Conservation (phyloP, 225 moss, liverwort and hornwort species). For the Marchantia polymorpha region DNA sequence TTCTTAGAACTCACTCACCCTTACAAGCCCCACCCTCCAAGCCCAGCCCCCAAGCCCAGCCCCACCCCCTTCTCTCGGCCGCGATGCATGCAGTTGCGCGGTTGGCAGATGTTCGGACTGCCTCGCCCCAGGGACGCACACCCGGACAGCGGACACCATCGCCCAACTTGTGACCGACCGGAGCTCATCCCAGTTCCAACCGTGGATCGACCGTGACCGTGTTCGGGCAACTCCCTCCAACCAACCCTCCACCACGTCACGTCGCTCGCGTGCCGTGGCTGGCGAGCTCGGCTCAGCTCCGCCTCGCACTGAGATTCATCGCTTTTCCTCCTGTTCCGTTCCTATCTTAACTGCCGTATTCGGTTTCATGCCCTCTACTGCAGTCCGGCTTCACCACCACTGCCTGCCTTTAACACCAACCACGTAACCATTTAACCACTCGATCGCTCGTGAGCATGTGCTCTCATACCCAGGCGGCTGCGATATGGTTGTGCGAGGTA, state of each 20-base stretch:
- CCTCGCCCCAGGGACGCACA: not conserved
- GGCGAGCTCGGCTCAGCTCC: not conserved
- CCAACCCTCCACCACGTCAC: not conserved
- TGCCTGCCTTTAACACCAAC: no score
- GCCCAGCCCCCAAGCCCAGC: no score
- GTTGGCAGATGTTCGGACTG: constrained; percentile 6
- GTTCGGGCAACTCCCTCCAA: not conserved
- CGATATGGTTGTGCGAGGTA: no score
- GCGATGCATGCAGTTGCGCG: not conserved
- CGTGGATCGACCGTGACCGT: not conserved
- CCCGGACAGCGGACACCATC: not conserved
- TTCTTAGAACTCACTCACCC: not conserved
- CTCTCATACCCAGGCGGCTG: no score
- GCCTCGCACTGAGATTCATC: no score
- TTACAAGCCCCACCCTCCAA: no score
- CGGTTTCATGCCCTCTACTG: no score
- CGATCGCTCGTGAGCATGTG: no score
- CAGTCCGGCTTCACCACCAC: no score
- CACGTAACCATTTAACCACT: no score
- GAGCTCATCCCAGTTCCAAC: not conserved
- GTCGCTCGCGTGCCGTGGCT: not conserved
- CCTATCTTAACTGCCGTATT: no score
- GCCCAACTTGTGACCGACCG: not conserved
- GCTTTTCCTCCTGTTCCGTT: no score
- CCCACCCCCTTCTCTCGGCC: not conserved